These are phyloP conservation scores for Colletotrichum shisoi DNA, from an alignment of 2,329 filamentous ascomycete genomes.

Conservation along the genomic window DNA sequence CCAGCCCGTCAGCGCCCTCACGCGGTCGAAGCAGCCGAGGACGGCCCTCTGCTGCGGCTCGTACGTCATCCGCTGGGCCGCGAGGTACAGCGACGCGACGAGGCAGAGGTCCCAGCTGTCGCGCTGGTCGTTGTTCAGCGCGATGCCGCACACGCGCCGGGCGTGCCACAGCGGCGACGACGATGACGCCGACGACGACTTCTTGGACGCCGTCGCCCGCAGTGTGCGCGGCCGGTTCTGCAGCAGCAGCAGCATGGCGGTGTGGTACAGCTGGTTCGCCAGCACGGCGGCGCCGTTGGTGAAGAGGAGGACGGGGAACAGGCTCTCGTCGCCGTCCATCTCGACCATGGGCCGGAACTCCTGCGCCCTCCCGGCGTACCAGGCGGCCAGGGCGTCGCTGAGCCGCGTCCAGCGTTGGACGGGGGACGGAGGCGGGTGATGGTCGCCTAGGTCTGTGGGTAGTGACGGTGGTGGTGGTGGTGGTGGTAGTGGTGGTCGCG, in stretches of 20 bases:
- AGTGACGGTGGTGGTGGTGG: too few relatives aligned
- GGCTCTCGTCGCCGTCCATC: conserved; percentile 44
- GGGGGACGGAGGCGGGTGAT: conserved; percentile 26
- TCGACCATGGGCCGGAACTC: conserved; percentile 49
- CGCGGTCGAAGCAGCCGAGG: conserved; percentile 50
- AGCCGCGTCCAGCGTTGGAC: conserved; percentile 47
- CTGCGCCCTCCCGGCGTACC: conserved; percentile 47
- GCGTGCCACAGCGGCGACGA: conserved; percentile 59
- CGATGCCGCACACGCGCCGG: conserved; percentile 59
- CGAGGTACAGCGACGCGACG: conserved; percentile 56
- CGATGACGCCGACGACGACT: conserved; percentile 48
- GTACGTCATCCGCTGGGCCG: conserved; percentile 58
- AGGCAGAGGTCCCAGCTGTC: conserved; percentile 59
- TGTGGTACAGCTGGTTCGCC: conserved; percentile 66
- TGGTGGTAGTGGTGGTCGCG: neutral
- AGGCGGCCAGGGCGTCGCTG: conserved; percentile 46
- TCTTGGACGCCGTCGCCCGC: conserved; percentile 43
- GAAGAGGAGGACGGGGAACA: conserved; percentile 51
- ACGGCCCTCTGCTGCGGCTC: conserved; percentile 56
- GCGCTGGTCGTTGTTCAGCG: conserved; percentile 55
- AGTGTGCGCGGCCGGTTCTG: conserved; percentile 59
- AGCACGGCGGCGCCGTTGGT: conserved; percentile 53
- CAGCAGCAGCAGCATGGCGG: conserved; percentile 61
- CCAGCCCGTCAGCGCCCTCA: conserved; percentile 55
- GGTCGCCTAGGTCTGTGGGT: conserved; percentile 14